Evolutionary conservation across 768 basidiomycete species (phyloP), one percentile per base, ranked within the genome.

Genomic region (Amanita brunnescens): DNA sequence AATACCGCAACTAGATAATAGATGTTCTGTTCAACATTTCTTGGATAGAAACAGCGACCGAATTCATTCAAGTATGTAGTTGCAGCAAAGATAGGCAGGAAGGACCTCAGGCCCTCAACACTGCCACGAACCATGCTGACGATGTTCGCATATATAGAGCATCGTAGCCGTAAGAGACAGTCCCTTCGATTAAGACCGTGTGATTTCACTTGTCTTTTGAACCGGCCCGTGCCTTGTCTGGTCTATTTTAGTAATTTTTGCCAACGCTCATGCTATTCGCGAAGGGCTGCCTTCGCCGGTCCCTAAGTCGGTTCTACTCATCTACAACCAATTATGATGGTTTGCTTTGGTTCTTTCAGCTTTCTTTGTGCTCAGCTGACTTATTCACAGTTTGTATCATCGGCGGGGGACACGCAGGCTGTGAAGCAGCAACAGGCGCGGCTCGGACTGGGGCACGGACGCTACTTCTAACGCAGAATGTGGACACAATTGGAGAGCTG

Each of bases 361-460:
- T 14, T 40, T 13, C n/a, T 20, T 23, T 9, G 2, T 21, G 7
- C 10, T 34, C n/a, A n/a, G 30, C 24, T 45, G 32, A 46, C 33
- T 46, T 50, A 2, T 14, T 2, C 18, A 26, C 24, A 78, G 89
- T 92, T 0, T 90, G 90, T 58, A 75, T 95, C 26, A 89, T 95
- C 57, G 92, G 92, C 23, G 92, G 87, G 3, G 92, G 92, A 3
- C 92, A 95, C 70, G 92, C 92, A 26, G 92, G 92, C 1, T 91
- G 89, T 59, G 92, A 95, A 63, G 92, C 92, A 1, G 91, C 92
- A 0, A 80, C 91, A 5, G 92, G 85, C 2, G 77, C 91, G 13
- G 91, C 92, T 1, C 74, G 92, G 40, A 79, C 85, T 0, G 91
- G 92, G 1, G 91, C 91, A 2, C 75, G 77, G 55, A 93, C 91